Evolutionary conservation across 1,139 yeast genomes (phyloP), one percentile per base, ranked within the genome.

Genomic region (Groenewaldozyma auringiensis): DNA sequence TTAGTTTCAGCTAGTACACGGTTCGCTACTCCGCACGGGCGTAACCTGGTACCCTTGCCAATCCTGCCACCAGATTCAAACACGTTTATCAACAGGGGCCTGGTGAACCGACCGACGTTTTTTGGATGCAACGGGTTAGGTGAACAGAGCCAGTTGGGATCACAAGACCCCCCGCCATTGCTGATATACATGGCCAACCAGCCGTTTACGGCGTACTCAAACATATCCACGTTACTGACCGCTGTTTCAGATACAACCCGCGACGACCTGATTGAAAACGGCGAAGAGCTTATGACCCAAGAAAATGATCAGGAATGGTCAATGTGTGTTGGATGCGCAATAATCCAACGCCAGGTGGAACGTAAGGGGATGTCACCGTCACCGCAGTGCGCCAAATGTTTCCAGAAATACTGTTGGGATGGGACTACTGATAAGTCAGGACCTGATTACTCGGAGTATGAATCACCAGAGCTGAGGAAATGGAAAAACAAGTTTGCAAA

Each of bases 241-340:
- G 65, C 75, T 14, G 88, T 84, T 62, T 66, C 71, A 1, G 74
- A 75, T 43, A 67, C 69, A 1, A 86, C 83, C 56, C 78, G 80
- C 56, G 64, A 70, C 44, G 70, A 72, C 1, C 72, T 87, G 68
- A 78, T 88, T 51, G 68, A 73, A 57, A 88, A 88, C 62, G 96
- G 96, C 13, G 86, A 82, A 61, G 92, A 84, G 61, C 76, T 78
- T 32, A 78, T 84, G 27, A 74, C 95, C 1, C 78, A 87, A 61
- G 73, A 75, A 54, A 87, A 87, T 61, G 95, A 85, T 58, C 63
- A 70, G 1, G 82, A 83, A 46, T 88, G 88, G 82, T 72, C 76
- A 44, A 75, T 83, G 4, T 88, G 96, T 71, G 76, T 88, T 45
- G 86, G 88, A 1, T 88, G 97, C 71, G 96, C 96, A 6, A 78